Evolutionary conservation across 768 basidiomycete species (phyloP).

Genomic region (Boletus vermiculosoides): DNA sequence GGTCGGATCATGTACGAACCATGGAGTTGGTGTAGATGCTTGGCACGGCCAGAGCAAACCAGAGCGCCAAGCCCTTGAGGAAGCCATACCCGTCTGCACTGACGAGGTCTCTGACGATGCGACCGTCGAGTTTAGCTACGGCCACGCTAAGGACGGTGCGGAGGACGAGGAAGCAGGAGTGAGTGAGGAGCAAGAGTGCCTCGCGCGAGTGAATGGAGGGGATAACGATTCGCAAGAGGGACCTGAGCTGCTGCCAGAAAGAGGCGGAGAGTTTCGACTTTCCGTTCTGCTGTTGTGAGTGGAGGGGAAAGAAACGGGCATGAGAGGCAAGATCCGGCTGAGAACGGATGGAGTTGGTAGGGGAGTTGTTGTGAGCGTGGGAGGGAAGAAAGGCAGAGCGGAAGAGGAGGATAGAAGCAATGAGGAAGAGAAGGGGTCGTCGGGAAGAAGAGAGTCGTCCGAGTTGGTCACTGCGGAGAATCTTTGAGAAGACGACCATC

Average conservation of each 20-base stretch:
- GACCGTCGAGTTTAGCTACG: slow-evolving; percentile 86
- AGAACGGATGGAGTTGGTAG: slow-evolving; percentile 63
- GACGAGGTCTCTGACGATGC: slow-evolving; percentile 85
- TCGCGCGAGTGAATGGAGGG: slow-evolving; percentile 67
- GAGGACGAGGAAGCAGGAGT: slow-evolving; percentile 82
- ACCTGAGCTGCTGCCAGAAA: slow-evolving; percentile 70
- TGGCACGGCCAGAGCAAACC: slow-evolving; percentile 90
- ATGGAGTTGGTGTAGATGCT: slow-evolving; percentile 96
- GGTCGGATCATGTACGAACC: slow-evolving; percentile 41
- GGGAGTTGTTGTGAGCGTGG: slow-evolving; percentile 37
- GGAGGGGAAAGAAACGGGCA: slow-evolving; percentile 59
- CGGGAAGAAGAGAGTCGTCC: slow-evolving; percentile 2
- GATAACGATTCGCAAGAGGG: slow-evolving; percentile 70
- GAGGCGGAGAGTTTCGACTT: slow-evolving; percentile 58
- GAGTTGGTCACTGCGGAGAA: not conserved
- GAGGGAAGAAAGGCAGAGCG: slow-evolving; percentile 40
- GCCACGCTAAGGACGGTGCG: slow-evolving; percentile 85
- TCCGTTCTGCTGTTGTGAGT: slow-evolving; percentile 33
- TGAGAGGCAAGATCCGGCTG: slow-evolving; percentile 50
- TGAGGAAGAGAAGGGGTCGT: slow-evolving; percentile 39
- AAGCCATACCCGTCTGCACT: slow-evolving; percentile 86
- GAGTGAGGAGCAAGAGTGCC: slow-evolving; percentile 65
- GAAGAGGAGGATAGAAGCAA: slow-evolving; percentile 50
- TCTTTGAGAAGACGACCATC: slow-evolving; percentile 22
- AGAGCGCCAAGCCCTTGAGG: slow-evolving; percentile 72